phyloP scores from a whole-genome alignment of 441 rosid genomes.

The Manihot esculenta region DNA sequence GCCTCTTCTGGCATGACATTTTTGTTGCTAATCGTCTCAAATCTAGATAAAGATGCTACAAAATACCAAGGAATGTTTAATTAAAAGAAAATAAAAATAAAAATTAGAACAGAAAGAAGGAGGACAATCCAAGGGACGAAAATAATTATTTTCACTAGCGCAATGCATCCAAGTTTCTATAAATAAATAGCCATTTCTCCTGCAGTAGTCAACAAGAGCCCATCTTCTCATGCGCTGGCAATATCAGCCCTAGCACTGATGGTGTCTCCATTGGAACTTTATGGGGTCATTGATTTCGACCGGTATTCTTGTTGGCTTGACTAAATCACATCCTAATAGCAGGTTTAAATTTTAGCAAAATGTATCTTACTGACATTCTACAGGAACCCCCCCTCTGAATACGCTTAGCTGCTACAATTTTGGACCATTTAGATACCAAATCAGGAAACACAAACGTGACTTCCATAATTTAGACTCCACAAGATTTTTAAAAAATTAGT shows the following conservation, averaged over 20 bases:
- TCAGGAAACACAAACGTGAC: conserved; percentile 14
- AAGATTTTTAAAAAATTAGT: conserved; percentile 15
- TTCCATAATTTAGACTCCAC: conserved; percentile 12
- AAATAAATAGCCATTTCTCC: not conserved
- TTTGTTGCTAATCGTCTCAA: conserved; percentile 7
- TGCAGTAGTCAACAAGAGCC: too few relatives aligned
- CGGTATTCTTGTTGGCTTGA: too few relatives aligned
- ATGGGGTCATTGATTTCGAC: too few relatives aligned
- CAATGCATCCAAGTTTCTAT: not conserved
- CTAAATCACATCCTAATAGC: not conserved
- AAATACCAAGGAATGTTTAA: not conserved
- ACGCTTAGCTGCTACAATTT: not conserved
- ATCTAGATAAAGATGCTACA: conserved; percentile 8
- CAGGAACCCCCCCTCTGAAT: conserved; percentile 8
- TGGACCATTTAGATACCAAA: conserved; percentile 14
- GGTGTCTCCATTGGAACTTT: too few relatives aligned
- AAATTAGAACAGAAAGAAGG: not conserved
- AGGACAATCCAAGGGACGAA: conserved; percentile 9
- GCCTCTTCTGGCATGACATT: conserved; percentile 11
- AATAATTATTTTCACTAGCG: conserved; percentile 1
- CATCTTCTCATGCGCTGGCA: too few relatives aligned
- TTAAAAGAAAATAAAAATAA: not conserved
- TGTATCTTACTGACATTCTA: not conserved
- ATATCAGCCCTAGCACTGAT: too few relatives aligned
- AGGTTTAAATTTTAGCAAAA: not conserved